Evolutionary conservation across 495 filamentous ascomycete species (phyloP), one percentile per base, ranked within the genome.

Genomic region (Neurospora sp.): DNA sequence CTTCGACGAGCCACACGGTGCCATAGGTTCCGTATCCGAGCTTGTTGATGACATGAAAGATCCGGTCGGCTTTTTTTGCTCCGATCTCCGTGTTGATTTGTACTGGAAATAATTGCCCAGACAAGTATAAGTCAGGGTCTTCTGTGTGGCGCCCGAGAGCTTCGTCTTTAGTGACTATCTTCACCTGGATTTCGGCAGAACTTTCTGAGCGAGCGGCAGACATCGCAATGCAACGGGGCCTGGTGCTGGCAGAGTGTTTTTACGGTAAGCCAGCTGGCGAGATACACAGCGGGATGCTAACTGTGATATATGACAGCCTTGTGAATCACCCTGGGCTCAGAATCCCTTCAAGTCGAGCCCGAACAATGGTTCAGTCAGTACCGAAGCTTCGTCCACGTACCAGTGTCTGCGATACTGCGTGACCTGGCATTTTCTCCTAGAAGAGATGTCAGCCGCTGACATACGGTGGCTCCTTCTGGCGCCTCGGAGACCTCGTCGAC

Each of bases 1-100:
- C 84, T 1, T 73, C 76, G 40, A 83, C 83, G 48, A 88, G 81
- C 85, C 84, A 89, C 73, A 85, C 80, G 7, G 82, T 88, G 11
- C 82, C 84, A 75, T 82, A 86, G 37, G 81, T 81, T 10, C 85
- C 84, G 69, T 78, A 83, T 0, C 84, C 86, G 14, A 87, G 77
- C 69, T 87, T 88, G 75, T 87, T 83, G 8, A 81, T 78, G 74
- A 86, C 81, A 8, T 69, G 53, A 4, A 61, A 61, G 5, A 61
- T 61, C 6, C 27, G 22, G 27, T 61, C 53, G 27, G 53, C 53
- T 9, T 18, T 61, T 16, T 61, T 61, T 3, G 53, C 22, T 9
- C 53, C 53, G 53, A 61, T 61, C 7, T 61, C 27, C 5, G 53
- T 61, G 14, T 61, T 61, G 27, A 61, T 61, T 12, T 61, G 5